Evolutionary conservation across 1,284 basidiomycete species (phyloP).

Genomic region (Fomitopsis schrenkii): DNA sequence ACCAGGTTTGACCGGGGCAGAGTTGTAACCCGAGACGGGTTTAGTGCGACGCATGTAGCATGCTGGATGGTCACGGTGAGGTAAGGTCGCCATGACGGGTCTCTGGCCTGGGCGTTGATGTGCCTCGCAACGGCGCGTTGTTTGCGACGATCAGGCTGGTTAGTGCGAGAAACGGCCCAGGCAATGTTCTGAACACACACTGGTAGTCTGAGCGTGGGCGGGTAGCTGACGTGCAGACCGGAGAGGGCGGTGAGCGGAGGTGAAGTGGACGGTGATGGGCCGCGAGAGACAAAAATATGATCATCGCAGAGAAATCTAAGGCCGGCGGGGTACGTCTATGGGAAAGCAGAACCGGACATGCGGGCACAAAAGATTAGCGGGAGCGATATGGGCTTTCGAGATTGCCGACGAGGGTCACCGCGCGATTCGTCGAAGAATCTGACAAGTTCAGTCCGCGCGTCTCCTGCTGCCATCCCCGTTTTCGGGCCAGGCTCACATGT

Average conservation of each 20-base stretch:
- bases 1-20: no score
- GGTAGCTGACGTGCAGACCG: no score
- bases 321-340: neutral
- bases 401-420: conserved; percentile 1
- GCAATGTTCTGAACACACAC: no score
- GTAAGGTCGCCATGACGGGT: neutral
- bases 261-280: no score
- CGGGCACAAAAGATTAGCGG: neutral
- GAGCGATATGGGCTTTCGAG: neutral
- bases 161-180: no score
- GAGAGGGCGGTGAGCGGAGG: no score
- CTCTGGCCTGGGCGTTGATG: neutral
- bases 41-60: no score
- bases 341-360: neutral
- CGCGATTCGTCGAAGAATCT: neutral
- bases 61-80: neutral
- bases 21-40: no score
- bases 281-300: neutral
- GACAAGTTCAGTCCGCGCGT: neutral
- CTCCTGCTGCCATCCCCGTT: neutral
- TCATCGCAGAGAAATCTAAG: neutral
- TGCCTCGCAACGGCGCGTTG: neutral
- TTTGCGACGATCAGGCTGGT: neutral
- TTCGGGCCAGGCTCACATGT: neutral
- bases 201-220: no score